Evolutionary conservation across 2,329 filamentous ascomycete species (phyloP), one percentile per base, ranked within the genome.

Genomic region (Alternaria infectoria): DNA sequence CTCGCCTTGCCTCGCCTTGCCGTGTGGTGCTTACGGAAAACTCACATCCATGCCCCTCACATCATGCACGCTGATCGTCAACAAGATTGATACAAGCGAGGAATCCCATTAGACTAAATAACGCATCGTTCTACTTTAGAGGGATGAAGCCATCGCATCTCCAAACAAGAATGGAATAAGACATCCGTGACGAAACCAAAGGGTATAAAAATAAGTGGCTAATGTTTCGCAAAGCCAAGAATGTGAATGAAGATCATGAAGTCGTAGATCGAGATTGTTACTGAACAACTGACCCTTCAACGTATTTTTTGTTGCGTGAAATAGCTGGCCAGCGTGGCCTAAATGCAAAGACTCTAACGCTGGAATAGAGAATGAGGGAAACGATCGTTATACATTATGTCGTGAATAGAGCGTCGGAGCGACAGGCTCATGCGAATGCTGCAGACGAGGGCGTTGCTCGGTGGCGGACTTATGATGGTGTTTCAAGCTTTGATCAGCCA

Each of bases 141-240:
- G 23, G 28, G 49, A 36, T 32, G n/a, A 36, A n/a, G 32, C 52
- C 32, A 26, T 25, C 32, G 17, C 15, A 19, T 40, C 32, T 36
- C 36, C 52, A 28, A 23, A 44, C 30, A 54, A 28, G 32, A 54
- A 54, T 23, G 52, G 25, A 54, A 54, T 23, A 36, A 40, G 40
- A 50, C 28, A 17, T 40, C 15, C 49, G 19, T 25, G 44, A 57
- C 21, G n/a, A 23, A 47, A 25, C n/a, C 21, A 28, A 61, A 50
- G 59, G 59, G 59, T 61, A 61, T 61, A 57, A 61, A 40, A 44
- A 44, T 54, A 43, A 36, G 32, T 52, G 28, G 49, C 36, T 40
- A 40, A 40, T 40, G 28, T 40, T 36, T 23, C 19, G 12, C 28
- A 21, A 40, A 40, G 36, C 36, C 28, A 40, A 36, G 12, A 40